A percentile compares a stretch with the other conserved stretches of the same genome.
These are phyloP conservation scores for Saturnispora silvae DNA, from an alignment of 805 yeast genomes.

Conservation along the genomic window DNA sequence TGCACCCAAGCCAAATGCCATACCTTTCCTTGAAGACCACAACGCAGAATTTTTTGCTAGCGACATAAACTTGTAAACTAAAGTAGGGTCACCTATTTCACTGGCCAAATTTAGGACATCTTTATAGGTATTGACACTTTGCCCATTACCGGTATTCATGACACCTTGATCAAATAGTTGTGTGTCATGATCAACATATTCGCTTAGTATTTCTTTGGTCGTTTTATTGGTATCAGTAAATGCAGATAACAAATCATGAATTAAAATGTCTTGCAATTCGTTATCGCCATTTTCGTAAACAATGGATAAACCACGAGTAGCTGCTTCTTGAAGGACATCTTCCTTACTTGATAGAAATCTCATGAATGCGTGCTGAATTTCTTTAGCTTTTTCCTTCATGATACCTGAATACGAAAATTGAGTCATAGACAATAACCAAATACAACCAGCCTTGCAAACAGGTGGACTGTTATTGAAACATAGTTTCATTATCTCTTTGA, in stretches of 20 bases:
- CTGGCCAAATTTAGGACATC: slow-evolving; percentile 83
- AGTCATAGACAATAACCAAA: slow-evolving; percentile 74
- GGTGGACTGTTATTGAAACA: slow-evolving; percentile 63
- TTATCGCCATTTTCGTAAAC: slow-evolving; percentile 68
- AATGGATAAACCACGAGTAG: slow-evolving; percentile 77
- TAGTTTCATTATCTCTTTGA: slow-evolving; percentile 40
- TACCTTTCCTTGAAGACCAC: slow-evolving; percentile 90
- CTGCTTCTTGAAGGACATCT: slow-evolving; percentile 84
- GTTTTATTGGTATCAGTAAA: slow-evolving; percentile 60
- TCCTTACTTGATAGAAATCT: slow-evolving; percentile 70
- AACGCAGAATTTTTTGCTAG: slow-evolving; percentile 76
- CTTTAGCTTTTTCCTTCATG: slow-evolving; percentile 35
- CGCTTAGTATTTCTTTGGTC: slow-evolving; percentile 37
- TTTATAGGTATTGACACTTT: slow-evolving; percentile 81
- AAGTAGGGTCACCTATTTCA: slow-evolving; percentile 91
- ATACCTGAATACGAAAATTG: slow-evolving; percentile 55
- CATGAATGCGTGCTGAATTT: slow-evolving; percentile 68
- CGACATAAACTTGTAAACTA: slow-evolving; percentile 91
- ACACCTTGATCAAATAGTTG: slow-evolving; percentile 77
- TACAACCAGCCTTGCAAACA: slow-evolving; percentile 63
- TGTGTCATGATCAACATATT: slow-evolving; percentile 68
- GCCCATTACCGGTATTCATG: slow-evolving; percentile 71
- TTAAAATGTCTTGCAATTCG: slow-evolving; percentile 59
- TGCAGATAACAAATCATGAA: slow-evolving; percentile 60
- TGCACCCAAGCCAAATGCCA: slow-evolving; percentile 87